Conservation (phyloP, 495 filamentous ascomycete genomes). For the Xylaria bambusicola region DNA sequence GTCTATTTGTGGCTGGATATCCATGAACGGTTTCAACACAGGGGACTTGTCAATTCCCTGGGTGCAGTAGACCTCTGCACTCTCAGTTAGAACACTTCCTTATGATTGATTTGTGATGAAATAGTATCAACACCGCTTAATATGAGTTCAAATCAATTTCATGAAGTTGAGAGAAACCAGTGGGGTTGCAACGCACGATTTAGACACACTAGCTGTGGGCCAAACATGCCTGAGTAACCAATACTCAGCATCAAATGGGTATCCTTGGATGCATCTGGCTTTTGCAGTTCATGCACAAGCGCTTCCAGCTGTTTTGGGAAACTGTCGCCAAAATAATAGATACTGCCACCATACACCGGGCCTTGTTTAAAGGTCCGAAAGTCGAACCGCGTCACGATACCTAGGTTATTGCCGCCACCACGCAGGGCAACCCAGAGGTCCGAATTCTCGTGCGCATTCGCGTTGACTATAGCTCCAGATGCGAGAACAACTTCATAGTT, state of each 20-base stretch:
- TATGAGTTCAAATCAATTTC: no score
- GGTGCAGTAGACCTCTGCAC: conserved; percentile 20
- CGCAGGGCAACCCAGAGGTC: conserved; percentile 58
- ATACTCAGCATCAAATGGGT: conserved; percentile 5
- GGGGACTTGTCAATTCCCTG: conserved; percentile 19
- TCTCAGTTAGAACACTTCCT: neutral
- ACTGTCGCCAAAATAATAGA: conserved; percentile 12
- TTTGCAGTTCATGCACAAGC: conserved; percentile 6
- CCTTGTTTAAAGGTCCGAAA: conserved; percentile 20
- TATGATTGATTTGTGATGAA: no score
- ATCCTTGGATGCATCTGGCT: neutral
- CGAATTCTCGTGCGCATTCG: conserved; percentile 38
- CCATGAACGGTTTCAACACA: conserved; percentile 20
- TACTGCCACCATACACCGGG: conserved; percentile 10
- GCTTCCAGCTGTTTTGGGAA: conserved; percentile 5
- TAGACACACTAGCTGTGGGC: conserved; percentile 1
- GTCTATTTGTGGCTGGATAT: conserved; percentile 20
- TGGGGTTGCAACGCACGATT: conserved; percentile 6
- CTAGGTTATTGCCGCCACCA: conserved; percentile 56
- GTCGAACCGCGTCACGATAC: conserved; percentile 49
- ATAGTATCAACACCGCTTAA: no score
- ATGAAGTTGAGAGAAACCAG: no score
- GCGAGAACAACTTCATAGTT: conserved; percentile 51
- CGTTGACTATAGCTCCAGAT: conserved; percentile 43
- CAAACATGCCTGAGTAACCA: conserved; percentile 7